phyloP scores from a whole-genome alignment of 306 rosid genomes.

The Lathyrus sativus region DNA sequence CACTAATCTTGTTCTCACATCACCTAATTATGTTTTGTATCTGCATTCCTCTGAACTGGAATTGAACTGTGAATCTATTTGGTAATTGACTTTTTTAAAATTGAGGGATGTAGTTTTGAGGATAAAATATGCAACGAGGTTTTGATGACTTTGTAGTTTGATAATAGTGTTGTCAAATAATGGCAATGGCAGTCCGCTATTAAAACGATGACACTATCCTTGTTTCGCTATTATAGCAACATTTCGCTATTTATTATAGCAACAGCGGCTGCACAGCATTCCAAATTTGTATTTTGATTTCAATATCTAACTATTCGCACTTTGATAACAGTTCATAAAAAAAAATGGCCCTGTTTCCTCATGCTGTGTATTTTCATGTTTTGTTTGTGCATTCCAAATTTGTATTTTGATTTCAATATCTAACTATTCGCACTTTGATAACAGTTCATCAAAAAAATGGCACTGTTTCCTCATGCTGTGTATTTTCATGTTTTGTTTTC shows the following conservation, averaged over 20 bases:
- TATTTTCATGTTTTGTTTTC: background rate
- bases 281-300: background rate
- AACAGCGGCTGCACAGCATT: background rate
- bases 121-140: background rate
- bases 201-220: background rate
- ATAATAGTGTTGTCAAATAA: background rate
- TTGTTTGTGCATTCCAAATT: too few relatives aligned
- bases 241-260: background rate
- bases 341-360: background rate
- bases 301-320: conserved; percentile 1
- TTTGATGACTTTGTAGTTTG: background rate
- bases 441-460: background rate
- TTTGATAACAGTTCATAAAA: background rate
- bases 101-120: background rate
- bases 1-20: conserved; percentile 8
- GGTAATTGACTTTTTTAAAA: background rate
- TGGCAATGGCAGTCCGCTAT: background rate
- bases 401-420: conserved; percentile 4
- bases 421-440: background rate
- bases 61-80: conserved; percentile 5
- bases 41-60: conserved; percentile 7
- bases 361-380: background rate
- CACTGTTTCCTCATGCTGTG: background rate
- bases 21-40: background rate
- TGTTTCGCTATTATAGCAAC: background rate